These are phyloP conservation scores for Lenzites betulinus DNA, from an alignment of 768 basidiomycete species.

Conservation along the genomic window DNA sequence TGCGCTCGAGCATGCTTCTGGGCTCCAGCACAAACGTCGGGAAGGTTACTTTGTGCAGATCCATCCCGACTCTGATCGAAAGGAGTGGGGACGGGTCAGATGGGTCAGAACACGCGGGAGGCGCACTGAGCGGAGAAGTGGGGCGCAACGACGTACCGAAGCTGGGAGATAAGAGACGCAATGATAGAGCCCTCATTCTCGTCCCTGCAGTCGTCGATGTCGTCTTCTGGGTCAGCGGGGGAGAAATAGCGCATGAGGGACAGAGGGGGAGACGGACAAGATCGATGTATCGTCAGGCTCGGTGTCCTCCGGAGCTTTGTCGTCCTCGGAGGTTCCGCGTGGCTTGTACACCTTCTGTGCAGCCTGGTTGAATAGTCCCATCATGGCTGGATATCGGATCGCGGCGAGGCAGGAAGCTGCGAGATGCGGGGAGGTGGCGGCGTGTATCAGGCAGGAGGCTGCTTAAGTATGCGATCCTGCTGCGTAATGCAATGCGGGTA, in stretches of 20 bases:
- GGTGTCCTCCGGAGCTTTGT: slow-evolving; percentile 77
- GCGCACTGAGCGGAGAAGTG: background rate
- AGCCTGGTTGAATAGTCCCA: slow-evolving; percentile 78
- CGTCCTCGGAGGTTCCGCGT: slow-evolving; percentile 65
- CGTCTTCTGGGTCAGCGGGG: slow-evolving; percentile 39
- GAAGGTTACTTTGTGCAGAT: slow-evolving; percentile 91
- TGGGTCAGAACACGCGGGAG: background rate
- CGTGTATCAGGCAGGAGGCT: slow-evolving; percentile 16
- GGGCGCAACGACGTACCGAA: slow-evolving; percentile 56
- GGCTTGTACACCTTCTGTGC: slow-evolving; percentile 65
- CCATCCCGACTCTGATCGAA: slow-evolving; percentile 84
- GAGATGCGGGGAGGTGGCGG: slow-evolving; percentile 6
- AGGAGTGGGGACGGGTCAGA: background rate
- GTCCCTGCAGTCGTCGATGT: slow-evolving; percentile 54
- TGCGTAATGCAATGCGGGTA: slow-evolving; percentile 15
- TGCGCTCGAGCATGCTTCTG: slow-evolving; percentile 94
- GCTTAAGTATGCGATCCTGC: slow-evolving; percentile 1
- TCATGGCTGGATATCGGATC: slow-evolving; percentile 48
- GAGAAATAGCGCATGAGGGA: slow-evolving; percentile 32
- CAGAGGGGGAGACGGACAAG: slow-evolving; percentile 58
- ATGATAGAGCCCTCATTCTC: slow-evolving; percentile 94
- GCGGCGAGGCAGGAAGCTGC: background rate
- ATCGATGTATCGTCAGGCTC: slow-evolving; percentile 90
- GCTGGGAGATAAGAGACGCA: slow-evolving; percentile 82
- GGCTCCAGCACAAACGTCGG: slow-evolving; percentile 97